Conservation (phyloP, 1,284 basidiomycete species). For the Ganoderma lingzhi region DNA sequence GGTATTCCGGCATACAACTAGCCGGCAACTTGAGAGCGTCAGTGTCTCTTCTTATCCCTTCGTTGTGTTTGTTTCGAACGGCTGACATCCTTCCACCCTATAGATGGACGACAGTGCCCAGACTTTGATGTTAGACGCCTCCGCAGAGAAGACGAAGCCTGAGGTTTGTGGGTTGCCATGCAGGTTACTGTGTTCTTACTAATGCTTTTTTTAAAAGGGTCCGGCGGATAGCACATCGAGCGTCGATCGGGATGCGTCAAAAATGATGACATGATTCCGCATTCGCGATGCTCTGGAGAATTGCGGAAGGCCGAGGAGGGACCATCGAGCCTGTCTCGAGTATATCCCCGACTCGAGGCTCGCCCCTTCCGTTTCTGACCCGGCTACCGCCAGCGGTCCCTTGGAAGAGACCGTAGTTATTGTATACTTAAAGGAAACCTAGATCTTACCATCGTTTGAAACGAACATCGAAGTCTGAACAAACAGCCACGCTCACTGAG, state of each 20-base stretch:
- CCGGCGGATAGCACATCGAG: not conserved
- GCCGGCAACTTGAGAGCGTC: not conserved
- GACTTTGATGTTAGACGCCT: not conserved
- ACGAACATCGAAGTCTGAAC: not conserved
- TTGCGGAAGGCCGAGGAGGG: no score
- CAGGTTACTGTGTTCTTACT: not conserved
- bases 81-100: not conserved
- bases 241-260: not conserved
- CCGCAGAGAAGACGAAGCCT: not conserved
- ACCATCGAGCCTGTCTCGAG: no score
- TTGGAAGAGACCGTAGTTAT: not conserved
- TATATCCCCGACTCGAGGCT: no score
- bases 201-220: not conserved
- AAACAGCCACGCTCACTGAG: not conserved
- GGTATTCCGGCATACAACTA: not conserved
- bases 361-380: no score
- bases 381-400: no score
- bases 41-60: not conserved
- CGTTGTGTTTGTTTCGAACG: not conserved
- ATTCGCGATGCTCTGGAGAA: not conserved
- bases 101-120: not conserved
- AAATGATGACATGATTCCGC: not conserved
- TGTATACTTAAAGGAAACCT: not conserved
- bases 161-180: not conserved
- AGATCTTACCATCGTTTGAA: not conserved